A percentile compares a stretch with the other conserved stretches of the same genome.
These are phyloP conservation scores for Prunus fruticosa DNA, from an alignment of 306 rosid genomes.

Conservation along the genomic window DNA sequence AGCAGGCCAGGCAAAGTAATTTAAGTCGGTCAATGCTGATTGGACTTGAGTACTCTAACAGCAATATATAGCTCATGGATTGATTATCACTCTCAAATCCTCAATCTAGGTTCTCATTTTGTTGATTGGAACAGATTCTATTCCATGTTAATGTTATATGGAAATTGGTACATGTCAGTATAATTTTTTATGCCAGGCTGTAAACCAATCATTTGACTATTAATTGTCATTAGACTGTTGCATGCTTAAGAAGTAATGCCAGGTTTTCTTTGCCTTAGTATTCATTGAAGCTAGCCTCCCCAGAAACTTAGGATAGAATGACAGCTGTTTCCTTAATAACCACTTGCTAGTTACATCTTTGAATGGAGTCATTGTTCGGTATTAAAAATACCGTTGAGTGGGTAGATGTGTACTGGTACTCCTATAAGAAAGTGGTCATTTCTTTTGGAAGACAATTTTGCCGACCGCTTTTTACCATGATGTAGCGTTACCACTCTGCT, in stretches of 20 bases:
- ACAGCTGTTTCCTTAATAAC: constrained; percentile 15
- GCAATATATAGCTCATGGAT: neutral
- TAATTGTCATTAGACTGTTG: neutral
- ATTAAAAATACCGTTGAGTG: neutral
- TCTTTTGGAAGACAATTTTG: neutral
- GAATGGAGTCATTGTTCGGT: neutral
- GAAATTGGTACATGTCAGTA: neutral
- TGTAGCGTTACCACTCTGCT: neutral
- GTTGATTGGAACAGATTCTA: too few relatives aligned
- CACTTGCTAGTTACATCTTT: constrained; percentile 8
- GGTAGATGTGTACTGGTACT: neutral
- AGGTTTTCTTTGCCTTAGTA: neutral
- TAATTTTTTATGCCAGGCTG: neutral
- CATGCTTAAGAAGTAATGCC: constrained; percentile 20
- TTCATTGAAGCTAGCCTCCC: neutral
- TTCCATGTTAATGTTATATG: neutral
- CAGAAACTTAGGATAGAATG: neutral
- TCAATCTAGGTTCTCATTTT: neutral
- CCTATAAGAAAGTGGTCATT: neutral
- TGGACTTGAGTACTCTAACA: neutral
- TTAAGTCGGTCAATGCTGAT: neutral
- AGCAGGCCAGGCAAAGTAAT: neutral
- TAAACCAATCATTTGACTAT: constrained; percentile 16
- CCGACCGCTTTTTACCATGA: neutral
- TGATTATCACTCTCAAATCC: neutral